Evolutionary conservation across 225 moss, liverwort and hornwort genomes (phyloP), one percentile per base, ranked within the genome.

Genomic region (Pseudisothecium myosuroides): DNA sequence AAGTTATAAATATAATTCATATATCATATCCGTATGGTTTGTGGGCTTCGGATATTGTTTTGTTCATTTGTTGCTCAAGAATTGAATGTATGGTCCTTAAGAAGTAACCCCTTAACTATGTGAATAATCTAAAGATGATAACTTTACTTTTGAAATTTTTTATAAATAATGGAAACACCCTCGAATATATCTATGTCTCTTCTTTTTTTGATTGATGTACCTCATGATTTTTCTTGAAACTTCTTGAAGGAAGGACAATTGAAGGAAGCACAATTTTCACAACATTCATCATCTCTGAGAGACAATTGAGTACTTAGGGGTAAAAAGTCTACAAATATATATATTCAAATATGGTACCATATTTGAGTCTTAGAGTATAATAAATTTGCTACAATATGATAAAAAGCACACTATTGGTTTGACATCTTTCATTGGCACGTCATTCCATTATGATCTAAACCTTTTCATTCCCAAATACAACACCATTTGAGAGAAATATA

Each of bases 201-300:
- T 52, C 52, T 13, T 4, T 69, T 69, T 13, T 22, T 4, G 0
- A n/a, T 67, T 67, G 67, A 68, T 69, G 2, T 14, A 69, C 24
- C 0, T 39, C 5, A 11, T 39, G 39, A 7, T 39, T n/a, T 69
- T 39, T 69, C 69, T 39, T 39, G 0, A 39, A 69, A 69, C 39
- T 23, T 39, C 24, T 0, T 39, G 4, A 37, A 24, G 23, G 24
- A 69, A 69, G 24, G 14, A 39, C 23, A 14, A 14, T 39, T 39
- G 4, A 69, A 24, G 12, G 12, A 67, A 67, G 22, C 12, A 12
- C n/a, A n/a, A 37, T 21, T 37, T n/a, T 37, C 4, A 67, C 12
- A 67, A 7, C 12, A 67, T n/a, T n/a, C 12, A 12, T n/a, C 12
- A n/a, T 67, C 7, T 0, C 2, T 0, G 1, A 7, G 14, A 39